Evolutionary conservation across 2,329 filamentous ascomycete species (phyloP), one percentile per base, ranked within the genome.

Genomic region (Talaromyces albobiverticillius): DNA sequence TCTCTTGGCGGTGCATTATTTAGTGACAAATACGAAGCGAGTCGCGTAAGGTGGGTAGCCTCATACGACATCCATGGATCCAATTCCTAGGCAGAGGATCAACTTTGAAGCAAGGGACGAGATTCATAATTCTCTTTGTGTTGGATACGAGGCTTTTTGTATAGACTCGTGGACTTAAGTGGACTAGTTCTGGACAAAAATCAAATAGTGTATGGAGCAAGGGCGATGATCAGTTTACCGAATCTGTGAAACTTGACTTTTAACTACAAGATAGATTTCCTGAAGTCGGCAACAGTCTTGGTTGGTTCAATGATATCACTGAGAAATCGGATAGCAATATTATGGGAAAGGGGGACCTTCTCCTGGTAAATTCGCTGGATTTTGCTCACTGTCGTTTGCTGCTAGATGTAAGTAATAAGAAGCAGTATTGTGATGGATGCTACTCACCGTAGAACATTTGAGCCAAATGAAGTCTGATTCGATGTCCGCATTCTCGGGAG

Each of bases 31-130:
- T 9, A 18, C 5, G 36, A 16, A 40, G 18, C 16, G 11, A 40
- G 36, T 72, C 6, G 66, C 67, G 50, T 63, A 67, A 22, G 60
- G 60, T 25, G 60, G 56, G 20, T 13, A 47, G 45, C 45, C 45
- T 29, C 26, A 10, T 29, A 29, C 26, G 26, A 10, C 26, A 10
- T 29, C 26, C 26, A 29, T 29, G 26, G 26, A 29, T 29, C 5
- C 26, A 10, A 10, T 29, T 29, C n/a, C 10, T 29, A 29, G 26
- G 26, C 26, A 29, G 10, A 29, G 26, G 5, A 29, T 29, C 26
- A 29, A 29, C 5, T 29, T 10, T 29, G 26, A 10, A 29, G 26
- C 26, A 29, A 29, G 26, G 26, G 26, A 29, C 26, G 26, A 29
- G 26, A 10, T 29, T 29, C 10, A n/a, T n/a, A n/a, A 29, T 29